Evolutionary conservation across 2,329 filamentous ascomycete species (phyloP).

Genomic region (Colletotrichum zoysiae): DNA sequence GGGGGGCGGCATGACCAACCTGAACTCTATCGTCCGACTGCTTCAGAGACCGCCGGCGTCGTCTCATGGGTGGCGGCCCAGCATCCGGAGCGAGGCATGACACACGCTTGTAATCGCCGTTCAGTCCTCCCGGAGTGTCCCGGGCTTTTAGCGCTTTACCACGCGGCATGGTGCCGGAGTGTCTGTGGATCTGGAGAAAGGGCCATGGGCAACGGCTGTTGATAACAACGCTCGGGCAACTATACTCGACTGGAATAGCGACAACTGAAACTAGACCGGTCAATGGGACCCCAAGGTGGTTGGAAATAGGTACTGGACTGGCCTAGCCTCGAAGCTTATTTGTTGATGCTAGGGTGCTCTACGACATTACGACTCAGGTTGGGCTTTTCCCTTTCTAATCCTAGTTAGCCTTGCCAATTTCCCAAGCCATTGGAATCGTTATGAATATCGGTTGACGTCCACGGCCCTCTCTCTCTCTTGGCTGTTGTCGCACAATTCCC

Average conservation of each 20-base stretch:
- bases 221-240: slow-evolving; percentile 20
- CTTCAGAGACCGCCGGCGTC: slow-evolving; percentile 15
- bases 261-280: slow-evolving; percentile 29
- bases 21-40: slow-evolving; percentile 13
- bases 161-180: slow-evolving; percentile 26
- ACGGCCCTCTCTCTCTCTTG: slow-evolving; percentile 27
- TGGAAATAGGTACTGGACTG: slow-evolving; percentile 5
- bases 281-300: slow-evolving; percentile 13
- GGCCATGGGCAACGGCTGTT: slow-evolving; percentile 33
- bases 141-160: slow-evolving; percentile 21
- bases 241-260: slow-evolving; percentile 12
- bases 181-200: slow-evolving; percentile 24
- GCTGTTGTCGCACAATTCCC: slow-evolving; percentile 24
- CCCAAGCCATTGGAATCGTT: slow-evolving; percentile 13
- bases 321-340: slow-evolving; percentile 14
- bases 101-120: slow-evolving; percentile 11
- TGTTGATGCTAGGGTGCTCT: neutral
- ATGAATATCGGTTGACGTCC: slow-evolving; percentile 19
- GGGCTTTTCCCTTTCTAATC: slow-evolving; percentile 15
- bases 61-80: slow-evolving; percentile 9
- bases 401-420: slow-evolving; percentile 12
- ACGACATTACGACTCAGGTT: slow-evolving; percentile 23
- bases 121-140: slow-evolving; percentile 20
- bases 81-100: slow-evolving; percentile 19
- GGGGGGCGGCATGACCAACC: slow-evolving; percentile 23